Evolutionary conservation across 306 rosid genomes (phyloP).

Genomic region (Dryas octopetala): DNA sequence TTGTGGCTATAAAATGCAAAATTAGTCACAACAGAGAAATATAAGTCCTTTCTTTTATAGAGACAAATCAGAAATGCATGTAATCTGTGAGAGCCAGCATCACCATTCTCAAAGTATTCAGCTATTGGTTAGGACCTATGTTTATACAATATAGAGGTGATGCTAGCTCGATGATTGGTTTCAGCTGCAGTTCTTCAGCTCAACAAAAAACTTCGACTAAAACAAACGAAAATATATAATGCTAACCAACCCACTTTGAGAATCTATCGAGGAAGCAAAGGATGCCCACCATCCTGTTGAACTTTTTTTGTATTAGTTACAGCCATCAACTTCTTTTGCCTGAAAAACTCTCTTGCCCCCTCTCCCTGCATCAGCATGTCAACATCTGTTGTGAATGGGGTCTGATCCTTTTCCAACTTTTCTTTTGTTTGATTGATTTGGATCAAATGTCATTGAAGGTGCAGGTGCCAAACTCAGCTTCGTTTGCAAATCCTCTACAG

Average conservation of each 20-base stretch:
- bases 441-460: constrained; percentile 60
- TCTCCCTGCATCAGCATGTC: constrained; percentile 37
- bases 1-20: constrained; percentile 11
- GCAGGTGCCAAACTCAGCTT: constrained; percentile 65
- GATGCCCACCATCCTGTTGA: constrained; percentile 40
- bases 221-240: constrained; percentile 23
- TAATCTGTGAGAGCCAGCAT: constrained; percentile 43
- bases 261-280: constrained; percentile 19
- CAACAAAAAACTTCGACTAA: constrained; percentile 29
- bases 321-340: constrained; percentile 24
- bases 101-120: constrained; percentile 40
- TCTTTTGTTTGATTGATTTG: constrained; percentile 72
- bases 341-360: constrained; percentile 14
- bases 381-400: constrained; percentile 90
- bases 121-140: constrained; percentile 49
- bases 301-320: constrained; percentile 23
- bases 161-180: constrained; percentile 37
- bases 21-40: constrained; percentile 1
- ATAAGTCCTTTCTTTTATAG: constrained; percentile 16
- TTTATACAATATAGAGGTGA: constrained; percentile 41
- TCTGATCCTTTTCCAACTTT: constrained; percentile 72
- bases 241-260: constrained; percentile 29
- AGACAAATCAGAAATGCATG: constrained; percentile 28
- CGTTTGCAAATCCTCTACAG: constrained; percentile 51
- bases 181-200: constrained; percentile 43